A percentile compares a stretch with the other conserved stretches of the same genome.
Evolutionary conservation across 2,329 filamentous ascomycete genomes (phyloP).

Genomic region (Pseudopyrenochaeta lycopersici): DNA sequence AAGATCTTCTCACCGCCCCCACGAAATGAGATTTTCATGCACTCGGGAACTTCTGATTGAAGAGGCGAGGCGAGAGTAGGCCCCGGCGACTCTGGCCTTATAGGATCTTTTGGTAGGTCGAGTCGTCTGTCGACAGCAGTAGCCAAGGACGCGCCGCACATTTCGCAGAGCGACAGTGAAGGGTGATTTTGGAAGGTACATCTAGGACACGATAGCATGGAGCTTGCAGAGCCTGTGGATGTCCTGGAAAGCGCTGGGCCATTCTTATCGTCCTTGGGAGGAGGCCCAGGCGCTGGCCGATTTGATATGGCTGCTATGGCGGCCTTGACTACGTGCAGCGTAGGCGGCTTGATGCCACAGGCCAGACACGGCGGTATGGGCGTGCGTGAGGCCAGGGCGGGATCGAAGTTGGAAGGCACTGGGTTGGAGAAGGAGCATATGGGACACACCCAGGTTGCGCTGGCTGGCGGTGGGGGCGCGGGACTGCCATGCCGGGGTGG

Average conservation of each 20-base stretch:
- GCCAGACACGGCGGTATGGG: slow-evolving; percentile 86
- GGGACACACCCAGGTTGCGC: slow-evolving; percentile 91
- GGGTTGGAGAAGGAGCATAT: slow-evolving; percentile 97
- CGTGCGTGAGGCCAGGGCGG: slow-evolving; percentile 78
- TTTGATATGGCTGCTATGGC: slow-evolving; percentile 78
- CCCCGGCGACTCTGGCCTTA: slow-evolving; percentile 78
- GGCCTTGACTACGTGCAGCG: slow-evolving; percentile 85
- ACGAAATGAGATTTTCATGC: slow-evolving; percentile 91
- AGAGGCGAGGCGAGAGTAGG: slow-evolving; percentile 65
- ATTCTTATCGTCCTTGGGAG: slow-evolving; percentile 52
- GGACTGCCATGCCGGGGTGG: slow-evolving; percentile 47
- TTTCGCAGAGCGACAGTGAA: slow-evolving; percentile 84
- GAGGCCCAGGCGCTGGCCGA: slow-evolving; percentile 51
- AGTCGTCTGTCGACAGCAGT: slow-evolving; percentile 59
- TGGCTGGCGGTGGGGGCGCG: slow-evolving; percentile 59
- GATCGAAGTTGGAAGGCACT: slow-evolving; percentile 92
- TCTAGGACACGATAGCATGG: slow-evolving; percentile 70
- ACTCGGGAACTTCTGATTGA: slow-evolving; percentile 71
- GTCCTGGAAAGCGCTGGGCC: slow-evolving; percentile 13
- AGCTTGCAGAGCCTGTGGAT: slow-evolving; percentile 14
- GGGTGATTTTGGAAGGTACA: slow-evolving; percentile 96
- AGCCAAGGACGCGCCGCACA: slow-evolving; percentile 82
- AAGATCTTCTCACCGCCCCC: slow-evolving; percentile 90
- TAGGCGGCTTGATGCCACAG: slow-evolving; percentile 90
- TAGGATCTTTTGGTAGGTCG: slow-evolving; percentile 46